Conservation (phyloP, 2,329 filamentous ascomycete genomes). For the Sporothrix dimorphospora region DNA sequence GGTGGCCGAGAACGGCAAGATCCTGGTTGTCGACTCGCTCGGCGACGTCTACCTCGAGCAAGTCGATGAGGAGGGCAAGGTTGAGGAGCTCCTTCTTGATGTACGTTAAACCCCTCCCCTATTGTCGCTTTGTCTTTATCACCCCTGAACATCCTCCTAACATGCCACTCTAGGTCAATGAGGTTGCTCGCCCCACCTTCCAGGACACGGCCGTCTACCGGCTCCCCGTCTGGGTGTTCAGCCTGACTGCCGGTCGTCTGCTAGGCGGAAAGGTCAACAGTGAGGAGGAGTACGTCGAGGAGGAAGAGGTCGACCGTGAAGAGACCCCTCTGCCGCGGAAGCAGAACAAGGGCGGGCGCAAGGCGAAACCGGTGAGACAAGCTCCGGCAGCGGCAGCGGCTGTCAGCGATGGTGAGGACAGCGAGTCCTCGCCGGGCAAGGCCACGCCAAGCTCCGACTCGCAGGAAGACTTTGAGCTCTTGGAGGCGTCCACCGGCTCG, state of each 20-base stretch:
- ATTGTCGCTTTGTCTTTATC: neutral
- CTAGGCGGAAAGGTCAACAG: constrained; percentile 45
- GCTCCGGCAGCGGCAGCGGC: constrained; percentile 28
- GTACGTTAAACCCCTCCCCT: constrained; percentile 55
- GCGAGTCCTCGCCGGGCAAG: constrained; percentile 55
- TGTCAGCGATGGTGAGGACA: constrained; percentile 44
- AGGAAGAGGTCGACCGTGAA: constrained; percentile 44
- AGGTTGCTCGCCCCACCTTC: constrained; percentile 76
- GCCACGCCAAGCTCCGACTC: constrained; percentile 61
- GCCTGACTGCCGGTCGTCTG: constrained; percentile 56
- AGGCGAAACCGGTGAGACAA: neutral
- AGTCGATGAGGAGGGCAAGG: constrained; percentile 81
- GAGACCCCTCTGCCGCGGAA: constrained; percentile 15
- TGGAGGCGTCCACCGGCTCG: constrained; percentile 64
- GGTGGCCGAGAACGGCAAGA: constrained; percentile 91
- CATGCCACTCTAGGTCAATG: constrained; percentile 63
- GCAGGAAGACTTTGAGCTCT: constrained; percentile 63
- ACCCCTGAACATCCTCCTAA: neutral
- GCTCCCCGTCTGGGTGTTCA: constrained; percentile 74
- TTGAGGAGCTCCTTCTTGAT: constrained; percentile 84
- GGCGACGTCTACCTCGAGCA: constrained; percentile 97
- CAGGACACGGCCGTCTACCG: constrained; percentile 81
- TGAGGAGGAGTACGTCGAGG: constrained; percentile 43
- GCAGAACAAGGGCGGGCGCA: neutral
- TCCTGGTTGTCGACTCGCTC: constrained; percentile 86